Evolutionary conservation across 768 basidiomycete genomes (phyloP), one percentile per base, ranked within the genome.

Genomic region (Amylocystis lapponica): DNA sequence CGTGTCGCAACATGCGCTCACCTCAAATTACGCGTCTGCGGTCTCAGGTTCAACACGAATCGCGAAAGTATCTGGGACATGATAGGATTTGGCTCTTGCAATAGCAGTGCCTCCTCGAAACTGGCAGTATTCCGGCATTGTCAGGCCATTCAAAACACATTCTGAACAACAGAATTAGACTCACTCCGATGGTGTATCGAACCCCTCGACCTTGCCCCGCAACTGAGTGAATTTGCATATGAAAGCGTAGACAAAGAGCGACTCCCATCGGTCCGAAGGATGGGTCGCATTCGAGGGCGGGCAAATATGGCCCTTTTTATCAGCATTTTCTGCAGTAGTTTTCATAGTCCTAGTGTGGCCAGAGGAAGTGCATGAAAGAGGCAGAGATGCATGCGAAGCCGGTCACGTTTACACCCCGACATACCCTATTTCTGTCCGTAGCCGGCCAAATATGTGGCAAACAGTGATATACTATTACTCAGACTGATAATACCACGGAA

Each of bases 11-110:
- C 60, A 62, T 62, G 65, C 64, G 61, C 79, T 66, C 66, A 86
- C 87, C 83, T 86, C 65, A 88, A 73, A 72, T 89, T 89, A 83
- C 87, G 85, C 81, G 87, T 84, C 64, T 83, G 83, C 16, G 89
- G 87, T 58, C 81, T 79, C 54, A 92, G 76, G 64, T 88, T 90
- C 54, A 82, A 70, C 54, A 92, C 75, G 61, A 92, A 91, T 47
- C 81, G 77, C 46, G 72, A 71, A 17, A 92, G 78, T 54, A 91
- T 69, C 58, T 78, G 75, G 33, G 79, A 82, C 50, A 92, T 70
- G 54, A 90, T 74, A 46, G 76, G 71, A 62, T 87, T 81, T 43
- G 82, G 78, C 64, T 79, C 86, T 54, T 69, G 74, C 52, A 76
- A 74, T 64, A 89, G 66, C 54, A 92, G 68, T 42, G 89, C 84